phyloP scores from a whole-genome alignment of 2,329 filamentous ascomycete genomes.

The Exophiala bonariae region DNA sequence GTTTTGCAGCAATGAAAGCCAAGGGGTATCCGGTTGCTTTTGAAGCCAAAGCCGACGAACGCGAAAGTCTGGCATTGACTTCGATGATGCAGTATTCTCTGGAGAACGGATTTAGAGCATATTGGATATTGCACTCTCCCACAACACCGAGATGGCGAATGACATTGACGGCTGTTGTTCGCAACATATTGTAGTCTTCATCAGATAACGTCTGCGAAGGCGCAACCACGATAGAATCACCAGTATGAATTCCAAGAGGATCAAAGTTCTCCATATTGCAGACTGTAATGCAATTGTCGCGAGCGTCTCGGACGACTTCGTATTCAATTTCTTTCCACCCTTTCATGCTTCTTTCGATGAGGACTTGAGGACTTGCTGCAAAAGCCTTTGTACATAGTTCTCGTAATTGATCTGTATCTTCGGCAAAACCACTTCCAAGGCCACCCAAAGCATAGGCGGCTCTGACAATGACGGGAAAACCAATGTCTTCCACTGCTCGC shows the following conservation, averaged over 20 bases:
- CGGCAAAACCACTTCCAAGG: constrained; percentile 90
- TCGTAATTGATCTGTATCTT: constrained; percentile 77
- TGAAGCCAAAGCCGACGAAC: constrained; percentile 91
- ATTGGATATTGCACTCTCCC: constrained; percentile 98
- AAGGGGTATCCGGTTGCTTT: constrained; percentile 97
- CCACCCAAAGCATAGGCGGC: constrained; percentile 95
- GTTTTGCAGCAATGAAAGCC: constrained; percentile 94
- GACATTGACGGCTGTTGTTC: constrained; percentile 94
- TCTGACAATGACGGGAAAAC: constrained; percentile 94
- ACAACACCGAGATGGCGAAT: constrained; percentile 96
- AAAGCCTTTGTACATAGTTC: constrained; percentile 94
- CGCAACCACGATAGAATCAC: constrained; percentile 96
- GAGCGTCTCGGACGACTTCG: constrained; percentile 91
- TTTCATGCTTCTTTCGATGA: constrained; percentile 98
- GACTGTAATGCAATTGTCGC: constrained; percentile 98
- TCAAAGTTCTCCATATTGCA: constrained; percentile 99
- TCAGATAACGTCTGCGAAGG: constrained; percentile 96
- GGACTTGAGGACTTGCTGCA: constrained; percentile 89
- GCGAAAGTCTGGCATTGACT: constrained; percentile 92
- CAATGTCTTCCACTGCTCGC: constrained; percentile 83
- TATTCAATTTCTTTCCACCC: constrained; percentile 99
- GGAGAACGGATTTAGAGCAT: constrained; percentile 92
- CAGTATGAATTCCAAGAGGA: constrained; percentile 94
- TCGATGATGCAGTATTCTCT: constrained; percentile 99
- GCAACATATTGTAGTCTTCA: constrained; percentile 98